Percentiles rank a stretch among this genome's conserved stretches.
Evolutionary conservation across 257 asterid genomes (phyloP).

Genomic region (Penstemon eatonii): DNA sequence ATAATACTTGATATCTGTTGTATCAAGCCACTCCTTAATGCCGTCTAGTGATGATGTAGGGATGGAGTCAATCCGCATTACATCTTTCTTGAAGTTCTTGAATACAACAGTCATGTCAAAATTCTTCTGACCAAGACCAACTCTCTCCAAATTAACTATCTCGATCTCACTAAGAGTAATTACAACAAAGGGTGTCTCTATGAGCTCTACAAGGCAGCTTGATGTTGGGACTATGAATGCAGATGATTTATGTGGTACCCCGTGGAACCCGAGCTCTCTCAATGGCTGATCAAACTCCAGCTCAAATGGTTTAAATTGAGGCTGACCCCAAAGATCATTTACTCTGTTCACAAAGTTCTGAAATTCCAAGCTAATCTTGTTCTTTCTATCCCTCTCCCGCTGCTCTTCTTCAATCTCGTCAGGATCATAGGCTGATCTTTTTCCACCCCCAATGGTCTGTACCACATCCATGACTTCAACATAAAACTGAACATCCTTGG

Average conservation of each 20-base stretch:
- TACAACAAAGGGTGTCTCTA: conserved; percentile 72
- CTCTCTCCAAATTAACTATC: conserved; percentile 75
- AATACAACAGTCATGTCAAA: conserved; percentile 76
- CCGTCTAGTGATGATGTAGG: conserved; percentile 67
- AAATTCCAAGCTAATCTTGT: conserved; percentile 69
- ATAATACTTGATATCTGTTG: conserved; percentile 74
- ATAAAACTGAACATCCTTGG: conserved; percentile 74
- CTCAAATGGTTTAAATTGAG: conserved; percentile 51
- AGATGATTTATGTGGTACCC: conserved; percentile 69
- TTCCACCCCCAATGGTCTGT: conserved; percentile 68
- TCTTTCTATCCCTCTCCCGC: conserved; percentile 72
- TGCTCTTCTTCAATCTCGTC: conserved; percentile 90
- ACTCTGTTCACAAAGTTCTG: conserved; percentile 68
- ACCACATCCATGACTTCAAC: conserved; percentile 83
- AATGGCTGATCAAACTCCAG: conserved; percentile 78
- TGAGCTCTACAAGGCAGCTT: conserved; percentile 66
- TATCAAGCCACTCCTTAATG: conserved; percentile 77
- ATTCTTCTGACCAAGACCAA: conserved; percentile 83
- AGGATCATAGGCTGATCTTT: conserved; percentile 72
- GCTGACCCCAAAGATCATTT: conserved; percentile 70
- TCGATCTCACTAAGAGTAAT: conserved; percentile 65
- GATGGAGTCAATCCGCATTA: conserved; percentile 68
- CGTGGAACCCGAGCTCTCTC: conserved; percentile 74
- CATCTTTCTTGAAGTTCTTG: conserved; percentile 77
- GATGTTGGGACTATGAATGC: conserved; percentile 77